phyloP scores from a whole-genome alignment of 2,329 filamentous ascomycete genomes.

The Cladosporium sp. region DNA sequence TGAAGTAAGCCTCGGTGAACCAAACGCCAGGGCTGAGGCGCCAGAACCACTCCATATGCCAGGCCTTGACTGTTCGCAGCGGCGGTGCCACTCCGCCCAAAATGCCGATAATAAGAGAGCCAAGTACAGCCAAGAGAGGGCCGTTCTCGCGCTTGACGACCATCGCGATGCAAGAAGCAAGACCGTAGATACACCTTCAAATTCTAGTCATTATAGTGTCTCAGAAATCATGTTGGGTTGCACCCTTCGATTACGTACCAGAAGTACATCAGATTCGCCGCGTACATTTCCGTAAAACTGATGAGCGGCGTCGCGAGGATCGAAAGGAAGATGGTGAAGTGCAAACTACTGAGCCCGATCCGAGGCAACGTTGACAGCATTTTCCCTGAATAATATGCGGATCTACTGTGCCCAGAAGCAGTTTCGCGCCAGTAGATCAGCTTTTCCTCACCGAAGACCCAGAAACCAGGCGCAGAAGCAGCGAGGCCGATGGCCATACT shows the following conservation, averaged over 20 bases:
- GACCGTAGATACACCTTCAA: slow-evolving; percentile 53
- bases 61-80: slow-evolving; percentile 49
- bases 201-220: too few relatives aligned
- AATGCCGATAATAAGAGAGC: slow-evolving; percentile 55
- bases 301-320: slow-evolving; percentile 54
- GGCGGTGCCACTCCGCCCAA: slow-evolving; percentile 56
- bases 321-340: slow-evolving; percentile 56
- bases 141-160: slow-evolving; percentile 57
- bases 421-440: slow-evolving; percentile 57
- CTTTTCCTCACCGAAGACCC: slow-evolving; percentile 58
- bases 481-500: slow-evolving; percentile 58
- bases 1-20: slow-evolving; percentile 59
- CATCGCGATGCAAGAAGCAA: slow-evolving; percentile 56
- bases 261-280: slow-evolving; percentile 57
- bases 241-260: slow-evolving; percentile 35
- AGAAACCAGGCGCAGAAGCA: slow-evolving; percentile 56
- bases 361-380: slow-evolving; percentile 53
- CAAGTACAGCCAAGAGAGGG: slow-evolving; percentile 57
- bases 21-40: slow-evolving; percentile 55
- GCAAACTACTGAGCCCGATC: slow-evolving; percentile 53
- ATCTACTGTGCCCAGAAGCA: slow-evolving; percentile 56
- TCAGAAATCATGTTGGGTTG: too few relatives aligned
- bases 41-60: slow-evolving; percentile 59
- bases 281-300: slow-evolving; percentile 50
- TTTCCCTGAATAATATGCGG: slow-evolving; percentile 60